Evolutionary conservation across 2,329 filamentous ascomycete genomes (phyloP), one percentile per base, ranked within the genome.

Genomic region (Cadophora gregata): DNA sequence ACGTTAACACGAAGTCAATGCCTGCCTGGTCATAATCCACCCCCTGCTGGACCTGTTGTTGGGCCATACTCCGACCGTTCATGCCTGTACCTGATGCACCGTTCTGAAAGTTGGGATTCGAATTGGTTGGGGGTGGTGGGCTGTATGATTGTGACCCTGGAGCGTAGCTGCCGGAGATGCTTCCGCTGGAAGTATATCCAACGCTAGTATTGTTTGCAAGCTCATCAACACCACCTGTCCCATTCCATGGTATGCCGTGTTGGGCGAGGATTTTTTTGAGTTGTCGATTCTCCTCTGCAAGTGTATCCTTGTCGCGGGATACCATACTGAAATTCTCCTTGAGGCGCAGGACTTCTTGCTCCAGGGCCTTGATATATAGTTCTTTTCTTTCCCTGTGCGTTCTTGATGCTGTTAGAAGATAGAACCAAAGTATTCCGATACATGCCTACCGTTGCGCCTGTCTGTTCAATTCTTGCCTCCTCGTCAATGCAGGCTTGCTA

Each of bases 341-440:
- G 51, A 98, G 83, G 59, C 93, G 90, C 24, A 96, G 84, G 5
- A 98, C 91, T 80, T 98, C 93, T 75, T 95, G 90, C 79, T 99
- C 96, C 19, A 98, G 86, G 12, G 92, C 89, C 79, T 96, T 96
- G 82, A 97, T 96, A 78, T 98, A 98, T 74, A 93, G 86, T 80
- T 98, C 96, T 79, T 98, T 98, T 72, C 96, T 89, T 81, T 98
- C 96, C 64, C 96, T 93, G 79, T 99, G 96, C 21, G 96, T 98
- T 77, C 96, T 97, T 76, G 21, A 29, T 50, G n/a, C 27, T 45
- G 62, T 75, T 56, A 75, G 68, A 21, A 4, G 5, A 42, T 19
- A 14, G 31, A 1, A 12, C 29, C 24, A 16, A 27, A 36, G 16
- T 10, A 1, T 33, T 31, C 38, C 21, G 7, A 21, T 10, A 16